phyloP scores from a whole-genome alignment of 371 early-diverging fungal species.

The Mortierella sp. region DNA sequence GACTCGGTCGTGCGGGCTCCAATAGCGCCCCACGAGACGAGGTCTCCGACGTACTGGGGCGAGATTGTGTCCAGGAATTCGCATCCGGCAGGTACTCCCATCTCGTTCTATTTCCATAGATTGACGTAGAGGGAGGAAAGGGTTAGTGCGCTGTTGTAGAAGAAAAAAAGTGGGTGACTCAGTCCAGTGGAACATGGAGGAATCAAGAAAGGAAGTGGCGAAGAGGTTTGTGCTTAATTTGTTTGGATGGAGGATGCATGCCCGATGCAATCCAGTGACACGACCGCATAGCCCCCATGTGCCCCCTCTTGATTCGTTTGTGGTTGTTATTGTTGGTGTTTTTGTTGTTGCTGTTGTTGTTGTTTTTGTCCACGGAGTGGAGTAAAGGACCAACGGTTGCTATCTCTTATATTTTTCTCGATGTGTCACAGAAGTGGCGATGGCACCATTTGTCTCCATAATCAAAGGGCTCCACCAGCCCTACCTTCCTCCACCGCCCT shows the following conservation, averaged over 20 bases:
- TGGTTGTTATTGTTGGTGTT: background rate
- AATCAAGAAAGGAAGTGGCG: background rate
- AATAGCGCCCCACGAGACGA: conserved; percentile 95
- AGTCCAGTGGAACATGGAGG: background rate
- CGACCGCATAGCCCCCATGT: conserved; percentile 16
- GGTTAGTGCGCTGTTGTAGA: background rate
- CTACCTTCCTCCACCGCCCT: background rate
- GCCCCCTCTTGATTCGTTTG: background rate
- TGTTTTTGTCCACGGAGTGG: background rate
- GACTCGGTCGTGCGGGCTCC: conserved; percentile 96
- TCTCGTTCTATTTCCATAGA: conserved; percentile 66
- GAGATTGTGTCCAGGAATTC: conserved; percentile 96
- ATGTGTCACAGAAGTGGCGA: background rate
- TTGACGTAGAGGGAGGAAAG: background rate
- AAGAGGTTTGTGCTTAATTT: background rate
- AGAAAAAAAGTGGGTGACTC: background rate
- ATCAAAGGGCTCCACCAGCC: background rate
- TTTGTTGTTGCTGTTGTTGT: background rate
- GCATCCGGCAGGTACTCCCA: conserved; percentile 90
- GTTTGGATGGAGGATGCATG: background rate
- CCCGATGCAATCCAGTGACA: conserved; percentile 7
- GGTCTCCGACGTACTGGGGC: conserved; percentile 94
- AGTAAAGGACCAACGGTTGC: background rate
- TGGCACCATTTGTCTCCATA: conserved; percentile 9
- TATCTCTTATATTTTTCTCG: background rate